These are phyloP conservation scores for Rhizodiscina lignyota DNA, from an alignment of 495 filamentous ascomycete genomes.

Conservation along the genomic window DNA sequence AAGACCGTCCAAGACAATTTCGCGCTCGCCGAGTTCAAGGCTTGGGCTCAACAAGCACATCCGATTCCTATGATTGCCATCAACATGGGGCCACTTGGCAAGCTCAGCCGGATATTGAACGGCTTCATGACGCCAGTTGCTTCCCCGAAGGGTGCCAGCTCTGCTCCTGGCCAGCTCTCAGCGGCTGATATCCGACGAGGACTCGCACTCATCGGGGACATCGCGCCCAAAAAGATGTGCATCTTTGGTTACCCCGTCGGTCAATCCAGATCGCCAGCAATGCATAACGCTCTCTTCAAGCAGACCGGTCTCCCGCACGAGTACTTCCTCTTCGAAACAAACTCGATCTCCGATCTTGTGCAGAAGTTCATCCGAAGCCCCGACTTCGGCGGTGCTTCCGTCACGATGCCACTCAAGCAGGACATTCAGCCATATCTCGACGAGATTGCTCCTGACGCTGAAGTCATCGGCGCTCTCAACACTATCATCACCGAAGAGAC, in stretches of 20 bases:
- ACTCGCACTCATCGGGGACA: constrained; percentile 62
- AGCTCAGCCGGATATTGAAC: constrained; percentile 81
- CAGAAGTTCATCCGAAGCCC: constrained; percentile 48
- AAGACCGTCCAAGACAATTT: constrained; percentile 69
- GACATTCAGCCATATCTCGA: constrained; percentile 74
- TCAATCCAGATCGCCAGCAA: constrained; percentile 63
- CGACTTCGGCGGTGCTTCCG: constrained; percentile 80
- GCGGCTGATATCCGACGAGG: constrained; percentile 73
- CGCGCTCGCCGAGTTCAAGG: constrained; percentile 66
- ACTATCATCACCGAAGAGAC: constrained; percentile 45
- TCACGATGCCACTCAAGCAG: constrained; percentile 90
- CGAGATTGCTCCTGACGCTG: constrained; percentile 58
- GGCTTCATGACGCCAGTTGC: constrained; percentile 91
- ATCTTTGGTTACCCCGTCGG: constrained; percentile 75
- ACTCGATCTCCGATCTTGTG: constrained; percentile 39
- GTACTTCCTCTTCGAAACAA: constrained; percentile 55
- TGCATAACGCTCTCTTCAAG: constrained; percentile 80
- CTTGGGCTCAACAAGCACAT: constrained; percentile 51
- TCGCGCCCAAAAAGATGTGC: constrained; percentile 61
- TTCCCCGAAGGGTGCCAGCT: constrained; percentile 82
- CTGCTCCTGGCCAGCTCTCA: constrained; percentile 87
- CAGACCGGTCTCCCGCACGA: constrained; percentile 67
- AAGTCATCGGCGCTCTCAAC: constrained; percentile 84
- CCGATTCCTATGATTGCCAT: constrained; percentile 75
- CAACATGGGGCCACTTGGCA: constrained; percentile 84